phyloP scores from a whole-genome alignment of 257 asterid species.

The Scutellaria barbata region DNA sequence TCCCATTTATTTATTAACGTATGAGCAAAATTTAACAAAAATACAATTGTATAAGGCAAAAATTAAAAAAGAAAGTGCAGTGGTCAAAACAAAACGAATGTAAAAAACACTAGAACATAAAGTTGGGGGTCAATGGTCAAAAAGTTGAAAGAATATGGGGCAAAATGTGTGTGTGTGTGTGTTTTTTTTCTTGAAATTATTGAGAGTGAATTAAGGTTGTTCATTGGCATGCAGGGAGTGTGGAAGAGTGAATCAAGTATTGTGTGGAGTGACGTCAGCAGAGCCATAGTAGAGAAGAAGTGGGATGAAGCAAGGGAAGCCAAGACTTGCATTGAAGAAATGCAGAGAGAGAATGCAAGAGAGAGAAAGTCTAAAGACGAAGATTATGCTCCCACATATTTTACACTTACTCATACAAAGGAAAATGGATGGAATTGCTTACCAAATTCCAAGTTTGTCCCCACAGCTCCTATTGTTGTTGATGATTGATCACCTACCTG shows the following conservation, averaged over 20 bases:
- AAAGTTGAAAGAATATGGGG: background rate
- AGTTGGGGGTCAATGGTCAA: too few relatives aligned
- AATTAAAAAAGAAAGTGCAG: too few relatives aligned
- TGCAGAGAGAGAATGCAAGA: constrained; percentile 59
- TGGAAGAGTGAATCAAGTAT: constrained; percentile 58
- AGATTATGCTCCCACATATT: constrained; percentile 68
- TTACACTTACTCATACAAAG: constrained; percentile 49
- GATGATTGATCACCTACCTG: too few relatives aligned
- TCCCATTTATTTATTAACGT: too few relatives aligned
- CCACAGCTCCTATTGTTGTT: constrained; percentile 74
- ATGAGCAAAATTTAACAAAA: too few relatives aligned
- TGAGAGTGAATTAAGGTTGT: too few relatives aligned
- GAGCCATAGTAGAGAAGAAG: constrained; percentile 52
- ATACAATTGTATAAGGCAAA: too few relatives aligned
- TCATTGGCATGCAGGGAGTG: constrained; percentile 56
- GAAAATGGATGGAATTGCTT: constrained; percentile 74
- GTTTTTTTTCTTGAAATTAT: too few relatives aligned
- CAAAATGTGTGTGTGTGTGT: background rate
- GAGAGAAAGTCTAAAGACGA: constrained; percentile 49
- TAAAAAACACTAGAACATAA: too few relatives aligned
- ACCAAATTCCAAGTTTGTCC: constrained; percentile 54
- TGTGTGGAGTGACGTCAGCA: constrained; percentile 73
- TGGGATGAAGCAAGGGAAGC: constrained; percentile 78
- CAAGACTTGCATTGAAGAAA: constrained; percentile 63
- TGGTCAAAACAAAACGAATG: too few relatives aligned